Base-by-base conservation (phyloP, 768 basidiomycete genomes). In the Rossbeevera mucosa region DNA sequence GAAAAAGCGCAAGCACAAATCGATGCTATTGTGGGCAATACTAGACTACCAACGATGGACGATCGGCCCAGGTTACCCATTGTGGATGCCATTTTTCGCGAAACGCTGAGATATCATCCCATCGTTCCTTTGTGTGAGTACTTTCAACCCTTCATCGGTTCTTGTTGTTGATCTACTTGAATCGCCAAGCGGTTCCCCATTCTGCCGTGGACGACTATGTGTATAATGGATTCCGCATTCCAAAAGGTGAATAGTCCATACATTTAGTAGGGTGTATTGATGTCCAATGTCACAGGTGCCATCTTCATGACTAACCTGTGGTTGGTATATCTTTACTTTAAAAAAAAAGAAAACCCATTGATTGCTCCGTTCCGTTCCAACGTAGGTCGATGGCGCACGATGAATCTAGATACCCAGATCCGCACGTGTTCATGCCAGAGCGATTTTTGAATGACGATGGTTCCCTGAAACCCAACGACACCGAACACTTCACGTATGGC, bases 361-460 rank as follows among this genome's bases (percentile, higher is more conserved):
- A 46, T 20, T 20, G 3, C 13, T 7, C 7, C 28, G 7, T 46
- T 21, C 24, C 13, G 42, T 46, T 21, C 24, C 13, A 24, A 28
- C 30, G 20, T 30, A 46, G 44, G 44, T 46, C 44, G n/a, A 46
- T 46, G 44, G 44, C 44, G 21, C 44, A 46, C 14, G 44, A 46
- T 20, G 44, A 46, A 46, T 30, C 28, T 16, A 46, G 14, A 18
- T 46, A 46, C 2, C 44, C 44, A 28, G 30, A 30, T 18, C 13
- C 44, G 4, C 28, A 46, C 20, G 20, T 29, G 2, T 46, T 46
- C 44, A 30, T 46, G 5, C 44, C 44, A 18, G 44, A 46, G 20
- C 44, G 44, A 30, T 46, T 46, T 29, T 13, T 46, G 7, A 29
- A 46, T 16, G 44, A 46, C 18, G 44, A 46, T 21, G 44, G 44